Base-by-base conservation (phyloP, 2,329 filamentous ascomycete species). In the Talaromyces sp. region DNA sequence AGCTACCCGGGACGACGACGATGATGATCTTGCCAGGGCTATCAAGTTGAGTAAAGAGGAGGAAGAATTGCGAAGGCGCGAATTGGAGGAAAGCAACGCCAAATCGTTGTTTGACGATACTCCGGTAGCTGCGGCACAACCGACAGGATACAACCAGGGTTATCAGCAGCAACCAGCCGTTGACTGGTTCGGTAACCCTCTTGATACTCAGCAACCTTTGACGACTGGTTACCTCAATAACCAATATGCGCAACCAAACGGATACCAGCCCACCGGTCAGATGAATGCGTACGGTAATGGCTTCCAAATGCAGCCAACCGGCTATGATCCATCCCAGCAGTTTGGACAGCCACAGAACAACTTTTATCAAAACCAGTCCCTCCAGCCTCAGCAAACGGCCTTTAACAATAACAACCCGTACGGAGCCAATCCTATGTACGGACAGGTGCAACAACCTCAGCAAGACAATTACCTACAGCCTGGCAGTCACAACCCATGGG, bases 91-190 rank as follows among this genome's bases (percentile, higher is more conserved):
- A 67, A 90, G 84, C 76, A 97, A 96, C 74, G 89, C 91, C 22
- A 85, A 90, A 58, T 88, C 92, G 22, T 84, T 99, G n/a, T 98
- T 99, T 72, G 93, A 96, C 72, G 91, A 96, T 71, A 83, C 85
- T 29, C 84, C 88, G 5, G 78, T 83, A 27, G 80, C 87, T 63
- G 90, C 92, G 72, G 86, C 91, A 40, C 92, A 93, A 79, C 88
- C 87, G 47, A 98, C 93, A 15, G 94, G 93, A 40, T 93, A 92
- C 82, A 98, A 97, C 78, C 93, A 97, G 80, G 94, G 94, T 56
- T 99, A 99, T 74, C 93, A 98, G 81, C 95, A 99, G 80, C 94
- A 97, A 75, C 91, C 91, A 65, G 92, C 92, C 13, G 95, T 99
- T 19, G 95, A 99, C 79, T 98, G 96, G 88, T 95, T 96, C 72